Evolutionary conservation across 116 monocot species (phyloP), one percentile per base, ranked within the genome.

Genomic region (Posidonia oceanica): DNA sequence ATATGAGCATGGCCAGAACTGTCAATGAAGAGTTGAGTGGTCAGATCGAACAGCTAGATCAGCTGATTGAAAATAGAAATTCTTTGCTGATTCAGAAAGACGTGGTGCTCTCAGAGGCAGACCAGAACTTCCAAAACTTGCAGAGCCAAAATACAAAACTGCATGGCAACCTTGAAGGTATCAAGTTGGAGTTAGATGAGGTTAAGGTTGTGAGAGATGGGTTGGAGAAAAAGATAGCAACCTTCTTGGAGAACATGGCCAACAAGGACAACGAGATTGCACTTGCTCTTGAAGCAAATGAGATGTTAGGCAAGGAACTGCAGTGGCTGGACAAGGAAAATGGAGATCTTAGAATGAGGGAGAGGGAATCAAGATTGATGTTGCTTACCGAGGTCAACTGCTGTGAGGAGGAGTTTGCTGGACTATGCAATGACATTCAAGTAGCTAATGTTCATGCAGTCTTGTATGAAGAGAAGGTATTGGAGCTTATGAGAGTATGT

Each of bases 381-480:
- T 66, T 82, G 38, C 62, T 74, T 15, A 17, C 40, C 48, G 89
- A 89, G 72, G 23, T 82, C 54, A 57, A 77, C 22, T 40, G 61
- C 1, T 90, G 58, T 71, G 87, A 90, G 72, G 74, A 66, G 21
- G 83, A 90, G 51, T 81, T 84, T 72, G 14, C 74, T 42, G 71
- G 48, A 29, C 72, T 88, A 52, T 69, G 80, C 16, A 36, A 21
- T 42, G 83, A 83, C 12, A 39, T 76, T 13, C 77, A 81, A 39
- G 14, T 71, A 37, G 74, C 80, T 61, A 63, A 75, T 66, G 70
- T 85, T 37, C 76, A 80, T 74, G 72, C 55, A 48, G 74, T 78
- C n/a, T 17, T 94, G 1, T 67, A 76, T 58, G 84, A 89, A 76
- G 87, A 89, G 15, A 83, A 89, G 53, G 55, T 87, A 29, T 55